These are phyloP conservation scores for Primulina tabacum DNA, from an alignment of 257 asterid genomes.

Conservation along the genomic window DNA sequence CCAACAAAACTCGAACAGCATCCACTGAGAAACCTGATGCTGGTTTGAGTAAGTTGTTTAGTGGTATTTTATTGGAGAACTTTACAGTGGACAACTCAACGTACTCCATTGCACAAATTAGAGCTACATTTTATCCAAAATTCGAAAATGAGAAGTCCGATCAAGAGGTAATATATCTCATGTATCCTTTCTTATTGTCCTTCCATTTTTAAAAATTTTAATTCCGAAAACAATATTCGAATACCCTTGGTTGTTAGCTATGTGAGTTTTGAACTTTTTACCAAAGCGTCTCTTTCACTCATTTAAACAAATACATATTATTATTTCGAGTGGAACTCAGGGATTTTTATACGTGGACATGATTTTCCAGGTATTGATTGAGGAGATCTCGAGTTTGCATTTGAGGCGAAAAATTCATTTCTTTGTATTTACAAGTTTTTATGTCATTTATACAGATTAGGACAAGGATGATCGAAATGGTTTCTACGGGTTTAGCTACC, in stretches of 20 bases:
- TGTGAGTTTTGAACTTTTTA: not conserved
- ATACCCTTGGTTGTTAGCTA: not conserved
- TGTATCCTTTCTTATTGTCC: slow-evolving; percentile 3
- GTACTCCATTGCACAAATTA: slow-evolving; percentile 62
- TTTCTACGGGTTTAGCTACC: slow-evolving; percentile 79
- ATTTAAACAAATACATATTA: slow-evolving; percentile 9
- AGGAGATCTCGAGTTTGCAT: slow-evolving; percentile 6
- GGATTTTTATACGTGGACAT: slow-evolving; percentile 10
- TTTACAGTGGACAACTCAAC: slow-evolving; percentile 75
- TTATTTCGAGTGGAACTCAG: slow-evolving; percentile 18
- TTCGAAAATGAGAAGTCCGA: slow-evolving; percentile 98
- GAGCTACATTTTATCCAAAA: slow-evolving; percentile 97
- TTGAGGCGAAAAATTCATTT: slow-evolving; percentile 6
- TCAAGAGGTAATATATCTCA: slow-evolving; percentile 63
- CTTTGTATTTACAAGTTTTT: slow-evolving; percentile 20
- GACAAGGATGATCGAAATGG: slow-evolving; percentile 88
- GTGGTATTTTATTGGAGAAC: slow-evolving; percentile 55
- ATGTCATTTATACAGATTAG: slow-evolving; percentile 52
- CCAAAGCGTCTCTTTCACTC: slow-evolving; percentile 6
- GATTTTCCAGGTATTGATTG: slow-evolving; percentile 7
- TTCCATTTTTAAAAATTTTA: not conserved
- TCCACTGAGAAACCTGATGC: slow-evolving; percentile 40
- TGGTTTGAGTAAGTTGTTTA: slow-evolving; percentile 48
- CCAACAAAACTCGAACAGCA: slow-evolving; percentile 32
- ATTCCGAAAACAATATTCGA: slow-evolving; percentile 9